phyloP scores from a whole-genome alignment of 163 green algal species.

The Scenedesmus sp. region DNA sequence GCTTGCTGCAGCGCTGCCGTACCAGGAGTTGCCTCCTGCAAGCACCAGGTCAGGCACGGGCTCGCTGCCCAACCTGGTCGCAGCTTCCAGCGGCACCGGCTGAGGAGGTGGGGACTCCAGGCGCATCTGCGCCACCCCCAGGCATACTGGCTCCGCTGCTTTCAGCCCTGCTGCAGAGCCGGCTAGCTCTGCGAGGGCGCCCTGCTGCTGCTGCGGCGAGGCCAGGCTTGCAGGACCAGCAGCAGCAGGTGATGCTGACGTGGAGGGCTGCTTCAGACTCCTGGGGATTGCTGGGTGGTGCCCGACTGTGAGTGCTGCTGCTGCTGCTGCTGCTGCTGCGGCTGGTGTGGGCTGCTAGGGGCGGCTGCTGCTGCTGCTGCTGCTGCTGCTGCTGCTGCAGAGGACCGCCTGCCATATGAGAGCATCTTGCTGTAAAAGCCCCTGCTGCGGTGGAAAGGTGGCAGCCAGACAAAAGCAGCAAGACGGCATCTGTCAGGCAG shows the following conservation, averaged over 20 bases:
- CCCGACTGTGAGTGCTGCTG: neutral
- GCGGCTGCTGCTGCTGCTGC: neutral
- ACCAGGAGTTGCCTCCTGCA: slow-evolving; percentile 9
- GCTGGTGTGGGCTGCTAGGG: neutral
- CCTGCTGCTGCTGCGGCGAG: neutral
- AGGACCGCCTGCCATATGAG: neutral
- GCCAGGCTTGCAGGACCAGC: neutral
- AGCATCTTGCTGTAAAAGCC: slow-evolving; percentile 7
- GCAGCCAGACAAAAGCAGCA: neutral
- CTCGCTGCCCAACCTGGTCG: neutral
- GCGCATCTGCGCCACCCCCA: neutral
- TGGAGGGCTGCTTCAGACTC: neutral
- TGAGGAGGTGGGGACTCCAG: neutral
- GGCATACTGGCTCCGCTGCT: neutral
- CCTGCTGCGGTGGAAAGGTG: neutral
- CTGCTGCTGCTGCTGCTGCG: neutral
- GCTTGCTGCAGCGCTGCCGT: neutral
- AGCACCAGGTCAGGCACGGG: slow-evolving; percentile 1
- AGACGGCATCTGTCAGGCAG: neutral
- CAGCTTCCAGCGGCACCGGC: neutral
- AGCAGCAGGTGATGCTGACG: neutral
- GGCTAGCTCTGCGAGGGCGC: neutral
- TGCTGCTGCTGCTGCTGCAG: neutral
- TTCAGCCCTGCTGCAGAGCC: neutral
- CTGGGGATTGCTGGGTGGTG: neutral